Evolutionary conservation across 2,329 filamentous ascomycete species (phyloP), one percentile per base, ranked within the genome.

Genomic region (Ophiobolus disseminans): DNA sequence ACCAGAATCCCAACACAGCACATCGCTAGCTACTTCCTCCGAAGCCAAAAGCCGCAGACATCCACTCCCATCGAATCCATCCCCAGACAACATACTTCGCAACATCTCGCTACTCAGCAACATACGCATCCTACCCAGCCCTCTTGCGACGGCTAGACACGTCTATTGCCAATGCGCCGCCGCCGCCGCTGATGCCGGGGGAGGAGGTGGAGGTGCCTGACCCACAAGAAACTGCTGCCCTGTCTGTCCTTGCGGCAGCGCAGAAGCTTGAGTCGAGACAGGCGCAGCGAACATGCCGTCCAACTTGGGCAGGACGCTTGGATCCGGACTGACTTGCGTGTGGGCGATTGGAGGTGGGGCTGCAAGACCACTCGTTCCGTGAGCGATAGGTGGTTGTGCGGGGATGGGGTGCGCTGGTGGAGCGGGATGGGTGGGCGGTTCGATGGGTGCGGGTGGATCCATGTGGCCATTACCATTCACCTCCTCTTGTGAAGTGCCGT

Each of bases 151-250:
- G n/a, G n/a, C n/a, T n/a, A 9, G 35, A 40, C 45, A 48, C 2
- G 17, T 20, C 50, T 63, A 66, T 30, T 60, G 58, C 61, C 60
- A 64, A 37, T 50, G 55, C 7, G 55, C 35, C 5, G n/a, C n/a
- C n/a, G n/a, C n/a, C n/a, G n/a, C n/a, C n/a, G 30, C 30, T 32
- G 30, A 3, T 32, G 30, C 30, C 16, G 30, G 7, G n/a, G n/a
- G 30, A 14, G 30, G 13, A 14, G 30, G 30, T 3, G 8, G 10
- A 13, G n/a, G 13, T 11, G n/a, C 30, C 1, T 30, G n/a, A 36
- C 19, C 38, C 3, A 37, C 19, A 11, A 21, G 32, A 9, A 50
- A 20, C 4, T 42, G 37, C n/a, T 50, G 40, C 6, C 34, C 35
- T 23, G n/a, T n/a, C n/a, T 43, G 32, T n/a, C 10, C 3, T 28